Evolutionary conservation across 2,329 filamentous ascomycete species (phyloP), one percentile per base, ranked within the genome.

Genomic region (Xylariomycetidae sp.): DNA sequence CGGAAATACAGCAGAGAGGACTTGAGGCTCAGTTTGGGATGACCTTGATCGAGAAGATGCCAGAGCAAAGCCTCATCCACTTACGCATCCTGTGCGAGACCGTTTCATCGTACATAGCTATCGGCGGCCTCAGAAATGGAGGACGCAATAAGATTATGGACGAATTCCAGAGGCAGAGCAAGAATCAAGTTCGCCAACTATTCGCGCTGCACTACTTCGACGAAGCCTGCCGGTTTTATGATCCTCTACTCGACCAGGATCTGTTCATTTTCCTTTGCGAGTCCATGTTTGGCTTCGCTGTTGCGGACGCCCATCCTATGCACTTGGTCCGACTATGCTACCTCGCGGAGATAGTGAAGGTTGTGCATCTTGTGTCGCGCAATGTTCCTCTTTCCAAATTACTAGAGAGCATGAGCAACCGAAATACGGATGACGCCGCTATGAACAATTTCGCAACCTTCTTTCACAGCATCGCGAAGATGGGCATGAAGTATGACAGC

Each of bases 1-100:
- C 86, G 4, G 92, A 98, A 62, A 95, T 97, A 45, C 82, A 89
- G 43, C 88, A 96, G 57, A 83, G 92, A 48, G 92, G 92, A 6
- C 70, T 88, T 4, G 84, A 87, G 48, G 79, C 80, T 15, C 77
- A 84, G 44, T 74, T 77, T 29, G 82, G 85, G 34, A 72, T 79
- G 58, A 90, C 84, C 5, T 64, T 97, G 28, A 62, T 97, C 14
- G 84, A 90, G 45, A 88, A 82, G 50, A 83, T 97, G 32, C 82
- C 92, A 0, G 84, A 90, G 36, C 81, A 94, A 56, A 74, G 78
- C 2, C 66, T 98, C 39, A 92, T 86, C 2, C 88, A 97, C 56
- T 70, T 98, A 17, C 85, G 89, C 30, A 82, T 97, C 17, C 67
- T 97, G 16, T 82, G 87, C 2, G 92, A 96, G 63, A 97, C 89